These are phyloP conservation scores for Blepharisma undulans DNA, from an alignment of 169 alveolate species.

Conservation along the genomic window DNA sequence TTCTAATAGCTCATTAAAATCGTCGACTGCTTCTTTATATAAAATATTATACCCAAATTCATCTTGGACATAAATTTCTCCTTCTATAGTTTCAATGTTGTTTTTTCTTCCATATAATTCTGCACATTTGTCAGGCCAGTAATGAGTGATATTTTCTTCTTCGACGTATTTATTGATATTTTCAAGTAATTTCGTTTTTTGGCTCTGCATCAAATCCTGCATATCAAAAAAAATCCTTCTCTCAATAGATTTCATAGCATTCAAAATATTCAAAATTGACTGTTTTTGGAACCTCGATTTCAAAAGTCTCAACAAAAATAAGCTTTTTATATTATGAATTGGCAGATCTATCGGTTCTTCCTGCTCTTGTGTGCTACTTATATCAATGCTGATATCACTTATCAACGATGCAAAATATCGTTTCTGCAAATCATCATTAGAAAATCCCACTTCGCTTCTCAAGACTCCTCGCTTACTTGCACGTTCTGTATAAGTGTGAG, in stretches of 20 bases:
- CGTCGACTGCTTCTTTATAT: slow-evolving; percentile 72
- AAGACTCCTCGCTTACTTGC: slow-evolving; percentile 66
- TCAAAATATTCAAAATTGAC: slow-evolving; percentile 67
- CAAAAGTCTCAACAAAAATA: slow-evolving; percentile 64
- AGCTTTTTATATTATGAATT: slow-evolving; percentile 61
- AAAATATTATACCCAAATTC: slow-evolving; percentile 73
- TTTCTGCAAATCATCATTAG: slow-evolving; percentile 15
- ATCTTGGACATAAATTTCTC: slow-evolving; percentile 63
- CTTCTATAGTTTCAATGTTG: slow-evolving; percentile 59
- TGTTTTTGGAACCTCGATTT: slow-evolving; percentile 72
- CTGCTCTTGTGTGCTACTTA: slow-evolving; percentile 46
- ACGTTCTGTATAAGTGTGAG: slow-evolving; percentile 62
- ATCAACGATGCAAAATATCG: background rate
- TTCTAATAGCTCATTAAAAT: slow-evolving; percentile 70
- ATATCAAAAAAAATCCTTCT: slow-evolving; percentile 68
- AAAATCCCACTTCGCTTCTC: slow-evolving; percentile 47
- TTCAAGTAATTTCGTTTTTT: background rate
- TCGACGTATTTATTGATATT: background rate
- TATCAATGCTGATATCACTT: slow-evolving; percentile 43
- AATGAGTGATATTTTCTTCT: slow-evolving; percentile 4
- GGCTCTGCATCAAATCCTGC: slow-evolving; percentile 51
- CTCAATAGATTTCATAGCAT: slow-evolving; percentile 71
- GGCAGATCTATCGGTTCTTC: background rate
- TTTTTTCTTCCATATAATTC: slow-evolving; percentile 66
- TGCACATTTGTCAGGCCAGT: slow-evolving; percentile 20